These are phyloP conservation scores for Juncus effusus DNA, from an alignment of 176 grass and related monocot genomes.

Conservation along the genomic window DNA sequence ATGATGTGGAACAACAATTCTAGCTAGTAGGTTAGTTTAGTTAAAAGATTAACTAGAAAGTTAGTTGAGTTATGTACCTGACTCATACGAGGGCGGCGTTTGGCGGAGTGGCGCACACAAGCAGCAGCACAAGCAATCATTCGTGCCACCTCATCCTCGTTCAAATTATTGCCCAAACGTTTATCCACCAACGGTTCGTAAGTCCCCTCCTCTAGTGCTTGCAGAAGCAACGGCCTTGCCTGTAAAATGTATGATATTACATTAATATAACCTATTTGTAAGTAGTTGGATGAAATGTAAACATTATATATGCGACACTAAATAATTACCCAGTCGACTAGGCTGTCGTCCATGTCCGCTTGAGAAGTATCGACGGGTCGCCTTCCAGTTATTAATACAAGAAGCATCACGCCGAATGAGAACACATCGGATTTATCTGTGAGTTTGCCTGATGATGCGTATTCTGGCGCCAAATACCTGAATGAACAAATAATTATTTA, in stretches of 20 bases:
- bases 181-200: conserved; percentile 71
- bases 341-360: neutral
- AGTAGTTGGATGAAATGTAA: too few relatives aligned
- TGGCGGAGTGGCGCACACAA: conserved; percentile 72
- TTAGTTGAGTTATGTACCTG: conserved; percentile 41
- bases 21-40: too few relatives aligned
- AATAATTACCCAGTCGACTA: neutral
- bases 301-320: neutral
- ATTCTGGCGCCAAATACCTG: neutral
- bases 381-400: conserved; percentile 8
- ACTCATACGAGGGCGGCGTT: conserved; percentile 75
- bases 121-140: conserved; percentile 94
- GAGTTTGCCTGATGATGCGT: neutral
- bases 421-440: conserved; percentile 18
- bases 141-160: conserved; percentile 62
- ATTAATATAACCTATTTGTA: too few relatives aligned
- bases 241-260: conserved; percentile 20
- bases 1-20: too few relatives aligned
- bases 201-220: conserved; percentile 58
- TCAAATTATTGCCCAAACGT: conserved; percentile 52
- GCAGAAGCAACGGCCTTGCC: conserved; percentile 80
- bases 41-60: too few relatives aligned
- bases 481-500: neutral
- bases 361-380: neutral
- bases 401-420: conserved; percentile 16